Evolutionary conservation across 2,329 filamentous ascomycete genomes (phyloP).

Genomic region (Scedosporium aurantiacum): DNA sequence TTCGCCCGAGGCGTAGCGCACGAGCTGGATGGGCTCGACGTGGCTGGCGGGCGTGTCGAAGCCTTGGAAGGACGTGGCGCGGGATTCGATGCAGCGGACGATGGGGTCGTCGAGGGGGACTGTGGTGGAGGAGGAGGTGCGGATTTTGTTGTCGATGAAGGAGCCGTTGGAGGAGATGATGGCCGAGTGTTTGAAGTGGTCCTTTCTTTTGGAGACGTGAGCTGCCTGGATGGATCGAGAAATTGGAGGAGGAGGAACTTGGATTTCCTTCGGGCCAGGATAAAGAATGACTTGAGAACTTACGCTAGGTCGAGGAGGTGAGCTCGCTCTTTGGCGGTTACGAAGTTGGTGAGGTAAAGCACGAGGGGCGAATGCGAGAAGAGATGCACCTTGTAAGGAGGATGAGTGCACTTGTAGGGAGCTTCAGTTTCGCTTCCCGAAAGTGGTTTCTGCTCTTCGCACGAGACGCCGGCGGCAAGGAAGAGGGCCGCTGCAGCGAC

Average conservation of each 20-base stretch:
- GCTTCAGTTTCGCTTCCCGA: conserved; percentile 1
- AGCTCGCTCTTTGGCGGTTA: conserved; percentile 27
- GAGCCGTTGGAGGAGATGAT: conserved; percentile 23
- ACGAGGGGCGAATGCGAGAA: conserved; percentile 37
- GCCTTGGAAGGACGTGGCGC: conserved; percentile 35
- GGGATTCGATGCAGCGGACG: conserved; percentile 34
- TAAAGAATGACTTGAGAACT: conserved; percentile 5
- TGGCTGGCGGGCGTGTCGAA: conserved; percentile 23
- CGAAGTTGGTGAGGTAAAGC: conserved; percentile 36
- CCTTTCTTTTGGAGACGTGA: conserved; percentile 19
- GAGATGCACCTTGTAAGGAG: conserved; percentile 29
- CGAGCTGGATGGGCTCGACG: conserved; percentile 36
- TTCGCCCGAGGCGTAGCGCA: conserved; percentile 32
- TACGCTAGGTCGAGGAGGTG: conserved; percentile 33
- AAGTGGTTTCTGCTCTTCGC: neutral
- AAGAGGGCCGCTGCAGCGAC: neutral
- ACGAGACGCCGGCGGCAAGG: neutral
- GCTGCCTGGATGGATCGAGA: conserved; percentile 3
- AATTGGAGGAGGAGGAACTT: neutral
- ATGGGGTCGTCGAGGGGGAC: conserved; percentile 27
- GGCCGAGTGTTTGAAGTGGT: conserved; percentile 32
- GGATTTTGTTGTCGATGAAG: conserved; percentile 24
- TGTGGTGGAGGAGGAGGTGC: conserved; percentile 34
- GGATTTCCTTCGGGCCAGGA: neutral
- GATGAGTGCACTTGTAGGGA: conserved; percentile 16